Base-by-base conservation (phyloP, 140 eudicot genomes). In the Ambrosia hybrid region DNA sequence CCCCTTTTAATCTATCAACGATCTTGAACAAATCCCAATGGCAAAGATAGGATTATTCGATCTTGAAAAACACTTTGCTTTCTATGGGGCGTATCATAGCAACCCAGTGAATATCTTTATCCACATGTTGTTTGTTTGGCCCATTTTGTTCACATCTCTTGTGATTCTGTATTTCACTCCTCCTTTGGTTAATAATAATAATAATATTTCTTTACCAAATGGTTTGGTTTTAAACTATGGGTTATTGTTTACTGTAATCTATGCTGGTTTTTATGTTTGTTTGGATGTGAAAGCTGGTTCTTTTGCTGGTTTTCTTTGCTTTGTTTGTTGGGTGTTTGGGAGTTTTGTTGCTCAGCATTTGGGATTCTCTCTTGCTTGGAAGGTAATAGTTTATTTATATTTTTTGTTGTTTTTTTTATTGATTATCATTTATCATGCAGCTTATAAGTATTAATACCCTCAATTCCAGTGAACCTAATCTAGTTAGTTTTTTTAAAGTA, bases 71-170 rank as follows among this genome's bases (percentile, higher is more conserved):
- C 95, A 94, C 60, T 94, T 85, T 70, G 91, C 97, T 36, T n/a
- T 94, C 63, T 88, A 90, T 65, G 96, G 99, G 6, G 91, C 99
- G 39, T 90, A 90, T 75, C 99, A 94, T 78, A 90, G 85, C 87
- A 94, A 94, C 94, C 96, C 91, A 59, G 80, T 86, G 3, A 94
- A 94, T 41, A 70, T 88, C 0, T 73, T 85, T 51, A 77, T 94
- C 14, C 99, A 94, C 52, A 81, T 90, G 90, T 1, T 90, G 68
- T 86, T 94, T 67, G 96, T 94, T 17, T 94, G 99, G 99, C 99
- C 97, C 9, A 84, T 86, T 33, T 8, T 83, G 2, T 90, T 85
- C 80, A 84, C 97, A 14, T 1, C 70, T 11, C 78, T 84, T 34
- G 82, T 94, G 79, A 79, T 90, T 8, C 57, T 81, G 9, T 76